Evolutionary conservation across 2,329 filamentous ascomycete species (phyloP).

Genomic region (Lecanicillium sp.): DNA sequence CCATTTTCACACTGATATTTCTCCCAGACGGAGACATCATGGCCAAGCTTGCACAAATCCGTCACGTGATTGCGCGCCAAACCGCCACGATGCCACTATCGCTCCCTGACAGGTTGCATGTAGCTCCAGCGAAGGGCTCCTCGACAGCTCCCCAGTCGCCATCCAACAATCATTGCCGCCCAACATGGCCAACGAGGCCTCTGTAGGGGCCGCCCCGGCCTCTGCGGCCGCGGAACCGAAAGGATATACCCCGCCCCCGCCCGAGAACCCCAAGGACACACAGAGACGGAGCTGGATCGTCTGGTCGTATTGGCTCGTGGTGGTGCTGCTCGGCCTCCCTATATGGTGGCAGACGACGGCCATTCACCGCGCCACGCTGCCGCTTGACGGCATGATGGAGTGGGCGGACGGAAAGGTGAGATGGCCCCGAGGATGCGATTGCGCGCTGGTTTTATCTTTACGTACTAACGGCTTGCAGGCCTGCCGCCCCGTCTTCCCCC

Average conservation of each 20-base stretch:
- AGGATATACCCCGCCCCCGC: slow-evolving; percentile 50
- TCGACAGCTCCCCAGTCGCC: slow-evolving; percentile 6
- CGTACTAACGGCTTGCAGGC: slow-evolving; percentile 46
- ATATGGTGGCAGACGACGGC: slow-evolving; percentile 96
- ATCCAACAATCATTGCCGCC: not conserved
- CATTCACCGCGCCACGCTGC: slow-evolving; percentile 80
- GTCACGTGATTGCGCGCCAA: slow-evolving; percentile 8
- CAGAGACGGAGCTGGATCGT: slow-evolving; percentile 70
- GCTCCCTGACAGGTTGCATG: not conserved
- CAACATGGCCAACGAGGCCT: not conserved
- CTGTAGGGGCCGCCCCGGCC: slow-evolving; percentile 2
- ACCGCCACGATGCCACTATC: not conserved
- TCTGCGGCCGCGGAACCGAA: slow-evolving; percentile 14
- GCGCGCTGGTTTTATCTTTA: not conserved
- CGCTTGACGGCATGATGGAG: slow-evolving; percentile 76
- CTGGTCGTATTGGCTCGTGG: slow-evolving; percentile 84
- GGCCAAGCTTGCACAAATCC: slow-evolving; percentile 1
- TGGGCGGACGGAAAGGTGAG: slow-evolving; percentile 87
- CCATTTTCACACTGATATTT: too few relatives aligned
- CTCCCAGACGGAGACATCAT: too few relatives aligned
- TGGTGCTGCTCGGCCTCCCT: slow-evolving; percentile 76
- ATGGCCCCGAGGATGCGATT: not conserved
- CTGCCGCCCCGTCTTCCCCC: slow-evolving; percentile 81
- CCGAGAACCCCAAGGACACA: slow-evolving; percentile 65
- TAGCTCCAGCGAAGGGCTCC: not conserved